Conservation (phyloP, 805 yeast genomes). For the Lipomyces yamadae region DNA sequence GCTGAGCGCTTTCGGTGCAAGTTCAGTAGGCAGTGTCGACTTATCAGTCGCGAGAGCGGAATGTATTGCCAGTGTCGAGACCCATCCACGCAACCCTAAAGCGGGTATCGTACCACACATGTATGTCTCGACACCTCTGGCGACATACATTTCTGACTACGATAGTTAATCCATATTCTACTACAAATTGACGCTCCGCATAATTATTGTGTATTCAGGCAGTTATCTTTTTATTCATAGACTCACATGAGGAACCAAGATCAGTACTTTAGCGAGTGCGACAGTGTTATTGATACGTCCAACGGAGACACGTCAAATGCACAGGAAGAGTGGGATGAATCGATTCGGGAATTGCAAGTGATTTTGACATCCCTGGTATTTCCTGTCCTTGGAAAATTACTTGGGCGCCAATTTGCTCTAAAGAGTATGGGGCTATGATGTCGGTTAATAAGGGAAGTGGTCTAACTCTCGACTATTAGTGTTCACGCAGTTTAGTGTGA, state of each 20-base stretch:
- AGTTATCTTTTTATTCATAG: neutral
- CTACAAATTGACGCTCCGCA: neutral
- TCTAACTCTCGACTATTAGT: conserved; percentile 4
- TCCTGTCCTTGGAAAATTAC: conserved; percentile 68
- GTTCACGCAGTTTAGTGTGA: conserved; percentile 15
- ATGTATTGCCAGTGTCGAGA: too few species aligned
- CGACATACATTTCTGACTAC: neutral
- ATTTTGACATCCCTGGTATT: conserved; percentile 60
- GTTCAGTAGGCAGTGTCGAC: neutral
- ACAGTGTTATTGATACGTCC: neutral
- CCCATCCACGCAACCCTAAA: too few species aligned
- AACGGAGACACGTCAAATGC: conserved; percentile 49
- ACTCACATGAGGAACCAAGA: neutral
- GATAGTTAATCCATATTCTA: neutral
- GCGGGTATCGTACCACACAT: neutral
- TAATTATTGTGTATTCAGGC: neutral
- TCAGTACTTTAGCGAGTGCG: neutral
- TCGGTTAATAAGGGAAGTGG: neutral
- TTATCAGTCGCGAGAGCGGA: neutral
- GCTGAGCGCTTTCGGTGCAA: neutral
- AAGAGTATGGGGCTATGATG: neutral
- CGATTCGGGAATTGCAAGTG: conserved; percentile 60
- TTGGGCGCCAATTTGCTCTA: conserved; percentile 64
- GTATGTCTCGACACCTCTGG: neutral
- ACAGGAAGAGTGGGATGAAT: conserved; percentile 77